These are phyloP conservation scores for Gentiana macrophylla DNA, from an alignment of 257 asterid species.

Conservation along the genomic window DNA sequence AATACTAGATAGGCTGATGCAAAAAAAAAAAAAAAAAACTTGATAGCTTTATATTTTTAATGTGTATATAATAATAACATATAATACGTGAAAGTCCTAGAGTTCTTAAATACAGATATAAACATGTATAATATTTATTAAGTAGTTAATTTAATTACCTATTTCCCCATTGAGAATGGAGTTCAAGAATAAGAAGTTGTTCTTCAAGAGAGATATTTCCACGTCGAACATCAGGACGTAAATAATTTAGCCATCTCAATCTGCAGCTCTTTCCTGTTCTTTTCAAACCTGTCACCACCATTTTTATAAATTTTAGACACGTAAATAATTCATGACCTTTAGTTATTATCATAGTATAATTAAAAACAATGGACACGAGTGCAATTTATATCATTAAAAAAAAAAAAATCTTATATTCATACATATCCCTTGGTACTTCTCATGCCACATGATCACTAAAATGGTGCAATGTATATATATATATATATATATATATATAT, in stretches of 20 bases:
- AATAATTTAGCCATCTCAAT: constrained; percentile 84
- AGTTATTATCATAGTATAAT: not conserved
- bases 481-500: constrained; percentile 8
- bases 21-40: too few relatives aligned
- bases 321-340: constrained; percentile 14
- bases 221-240: constrained; percentile 79
- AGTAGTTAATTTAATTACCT: constrained; percentile 23
- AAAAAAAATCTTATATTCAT: not conserved
- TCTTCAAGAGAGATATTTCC: constrained; percentile 88
- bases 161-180: constrained; percentile 95
- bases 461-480: not conserved
- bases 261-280: constrained; percentile 94
- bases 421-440: not conserved
- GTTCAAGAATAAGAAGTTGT: constrained; percentile 76
- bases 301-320: constrained; percentile 24
- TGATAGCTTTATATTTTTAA: too few relatives aligned
- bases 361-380: too few relatives aligned
- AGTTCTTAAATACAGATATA: too few relatives aligned
- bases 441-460: too few relatives aligned
- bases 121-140: too few relatives aligned
- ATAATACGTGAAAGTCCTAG: too few relatives aligned
- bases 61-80: too few relatives aligned
- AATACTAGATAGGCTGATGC: too few relatives aligned
- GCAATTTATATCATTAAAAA: too few relatives aligned
- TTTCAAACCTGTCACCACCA: constrained; percentile 42